phyloP scores from a whole-genome alignment of 106 monocot genomes.

The Allium sativum region DNA sequence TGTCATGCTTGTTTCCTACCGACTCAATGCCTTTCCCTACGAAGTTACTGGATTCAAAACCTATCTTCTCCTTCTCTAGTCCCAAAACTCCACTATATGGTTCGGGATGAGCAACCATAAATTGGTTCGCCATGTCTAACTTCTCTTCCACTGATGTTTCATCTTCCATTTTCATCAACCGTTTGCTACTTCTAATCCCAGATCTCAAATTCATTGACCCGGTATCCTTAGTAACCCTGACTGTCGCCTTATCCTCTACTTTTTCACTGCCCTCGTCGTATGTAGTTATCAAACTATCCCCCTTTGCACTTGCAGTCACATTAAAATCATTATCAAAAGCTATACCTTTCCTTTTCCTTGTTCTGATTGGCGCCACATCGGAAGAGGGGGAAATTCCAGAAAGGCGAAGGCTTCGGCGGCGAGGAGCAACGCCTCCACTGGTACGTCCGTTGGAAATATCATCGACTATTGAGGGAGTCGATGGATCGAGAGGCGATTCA shows the following conservation, averaged over 20 bases:
- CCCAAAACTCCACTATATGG: too few species aligned
- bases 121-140: background rate
- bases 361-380: background rate
- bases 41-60: too few species aligned
- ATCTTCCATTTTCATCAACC: slow-evolving; percentile 1
- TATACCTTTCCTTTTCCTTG: slow-evolving; percentile 9
- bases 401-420: slow-evolving; percentile 39
- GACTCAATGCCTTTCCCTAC: too few species aligned
- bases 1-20: background rate
- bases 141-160: background rate
- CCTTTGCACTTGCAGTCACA: too few species aligned
- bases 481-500: slow-evolving; percentile 8
- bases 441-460: background rate
- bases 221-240: slow-evolving; percentile 2
- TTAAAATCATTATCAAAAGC: background rate
- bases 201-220: slow-evolving; percentile 14
- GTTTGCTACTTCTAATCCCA: slow-evolving; percentile 9
- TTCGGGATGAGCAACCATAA: too few species aligned
- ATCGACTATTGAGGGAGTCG: slow-evolving; percentile 1
- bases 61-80: too few species aligned
- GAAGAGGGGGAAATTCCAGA: background rate
- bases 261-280: background rate
- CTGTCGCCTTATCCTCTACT: too few species aligned
- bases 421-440: slow-evolving; percentile 1
- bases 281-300: too few species aligned